Percentiles rank a stretch among this genome's conserved stretches.
phyloP scores from a whole-genome alignment of 2,329 filamentous ascomycete species.

The Colletotrichum salicis region DNA sequence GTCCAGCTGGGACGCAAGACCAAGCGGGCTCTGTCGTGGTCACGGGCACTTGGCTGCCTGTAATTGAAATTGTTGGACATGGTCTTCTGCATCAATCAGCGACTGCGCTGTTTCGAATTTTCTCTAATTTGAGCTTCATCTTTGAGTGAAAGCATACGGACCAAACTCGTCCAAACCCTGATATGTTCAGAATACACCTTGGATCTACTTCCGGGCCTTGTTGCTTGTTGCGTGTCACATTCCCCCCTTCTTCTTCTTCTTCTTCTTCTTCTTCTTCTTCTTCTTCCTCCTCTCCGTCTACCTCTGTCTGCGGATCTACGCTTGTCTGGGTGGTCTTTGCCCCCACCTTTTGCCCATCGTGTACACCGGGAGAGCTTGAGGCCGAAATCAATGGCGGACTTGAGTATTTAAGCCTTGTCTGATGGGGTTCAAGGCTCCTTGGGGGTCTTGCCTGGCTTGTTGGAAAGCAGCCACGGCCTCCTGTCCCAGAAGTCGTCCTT shows the following conservation, averaged over 20 bases:
- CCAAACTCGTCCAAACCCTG: not conserved
- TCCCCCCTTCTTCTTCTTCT: not conserved
- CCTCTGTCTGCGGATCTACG: not conserved
- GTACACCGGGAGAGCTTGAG: not conserved
- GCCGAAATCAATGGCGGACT: not conserved
- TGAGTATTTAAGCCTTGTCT: constrained; percentile 1
- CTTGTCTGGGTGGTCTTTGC: not conserved
- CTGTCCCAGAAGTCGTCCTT: constrained; percentile 93
- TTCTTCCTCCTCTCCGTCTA: not conserved
- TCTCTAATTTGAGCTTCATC: not conserved
- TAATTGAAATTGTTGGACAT: not conserved
- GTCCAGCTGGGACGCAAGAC: not conserved
- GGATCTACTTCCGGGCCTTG: not conserved
- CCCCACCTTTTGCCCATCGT: not conserved
- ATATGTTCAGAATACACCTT: not conserved
- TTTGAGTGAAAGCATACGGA: not conserved
- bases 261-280: not conserved
- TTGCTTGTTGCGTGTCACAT: not conserved
- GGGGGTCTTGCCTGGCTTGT: constrained; percentile 77
- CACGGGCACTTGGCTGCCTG: not conserved
- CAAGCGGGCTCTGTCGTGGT: not conserved
- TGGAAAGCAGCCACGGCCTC: constrained; percentile 84
- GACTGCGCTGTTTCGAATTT: not conserved
- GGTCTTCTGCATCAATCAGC: not conserved
- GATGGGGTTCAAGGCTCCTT: constrained; percentile 58